These are phyloP conservation scores for Neocatenulostroma microsporum DNA, from an alignment of 2,329 filamentous ascomycete species.

Conservation along the genomic window DNA sequence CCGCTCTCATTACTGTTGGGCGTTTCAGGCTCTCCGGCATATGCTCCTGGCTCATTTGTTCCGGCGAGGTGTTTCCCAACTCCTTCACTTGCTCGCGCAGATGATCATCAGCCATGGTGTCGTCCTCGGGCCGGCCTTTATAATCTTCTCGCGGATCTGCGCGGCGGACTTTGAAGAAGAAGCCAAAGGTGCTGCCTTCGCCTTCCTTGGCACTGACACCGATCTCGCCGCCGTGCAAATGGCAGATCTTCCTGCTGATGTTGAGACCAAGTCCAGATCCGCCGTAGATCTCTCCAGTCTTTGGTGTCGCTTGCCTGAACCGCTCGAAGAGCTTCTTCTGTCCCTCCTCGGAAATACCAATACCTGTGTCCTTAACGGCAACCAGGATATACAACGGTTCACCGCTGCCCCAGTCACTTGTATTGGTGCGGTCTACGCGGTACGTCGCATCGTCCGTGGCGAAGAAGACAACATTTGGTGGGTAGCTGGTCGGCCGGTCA, in stretches of 20 bases:
- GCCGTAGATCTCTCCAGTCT: conserved; percentile 33
- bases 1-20: conserved; percentile 26
- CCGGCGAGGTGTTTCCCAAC: conserved; percentile 4
- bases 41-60: conserved; percentile 9
- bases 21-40: conserved; percentile 21
- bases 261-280: conserved; percentile 40
- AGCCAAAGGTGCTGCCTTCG: conserved; percentile 36
- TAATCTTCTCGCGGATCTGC: conserved; percentile 10
- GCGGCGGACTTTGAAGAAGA: conserved; percentile 32
- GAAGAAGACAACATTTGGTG: conserved; percentile 40
- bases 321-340: conserved; percentile 38
- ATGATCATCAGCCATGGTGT: conserved; percentile 3
- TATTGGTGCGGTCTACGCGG: conserved; percentile 35
- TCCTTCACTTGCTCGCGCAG: conserved; percentile 4
- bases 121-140: conserved; percentile 6
- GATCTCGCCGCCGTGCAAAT: conserved; percentile 39
- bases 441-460: conserved; percentile 28
- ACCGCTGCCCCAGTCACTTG: conserved; percentile 35
- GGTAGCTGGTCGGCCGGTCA: conserved; percentile 34
- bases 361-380: conserved; percentile 38
- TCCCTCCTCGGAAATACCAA: conserved; percentile 35
- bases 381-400: conserved; percentile 37
- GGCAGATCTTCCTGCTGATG: conserved; percentile 39
- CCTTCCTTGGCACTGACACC: conserved; percentile 34
- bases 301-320: conserved; percentile 32